These are phyloP conservation scores for Lentinula boryana DNA, from an alignment of 768 basidiomycete species.

Conservation along the genomic window DNA sequence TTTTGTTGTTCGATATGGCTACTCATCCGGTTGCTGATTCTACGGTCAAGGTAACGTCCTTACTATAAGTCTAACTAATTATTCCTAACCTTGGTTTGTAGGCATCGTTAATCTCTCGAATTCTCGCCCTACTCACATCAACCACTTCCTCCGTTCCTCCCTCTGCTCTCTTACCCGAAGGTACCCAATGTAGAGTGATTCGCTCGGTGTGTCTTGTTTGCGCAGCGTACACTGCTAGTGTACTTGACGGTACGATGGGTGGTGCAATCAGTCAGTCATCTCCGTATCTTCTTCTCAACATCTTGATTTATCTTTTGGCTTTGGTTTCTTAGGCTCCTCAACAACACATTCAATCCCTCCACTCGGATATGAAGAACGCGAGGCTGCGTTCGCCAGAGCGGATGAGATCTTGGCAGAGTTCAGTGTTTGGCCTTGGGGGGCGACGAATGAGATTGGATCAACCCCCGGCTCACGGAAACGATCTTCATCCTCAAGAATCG, in stretches of 20 bases:
- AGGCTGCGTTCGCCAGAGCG: conserved; percentile 87
- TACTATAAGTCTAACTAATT: no score
- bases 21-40: conserved; percentile 96
- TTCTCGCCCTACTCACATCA: conserved; percentile 73
- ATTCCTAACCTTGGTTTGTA: background rate
- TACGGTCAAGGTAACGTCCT: conserved; percentile 70
- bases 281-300: background rate
- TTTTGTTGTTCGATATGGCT: conserved; percentile 99
- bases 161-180: conserved; percentile 68
- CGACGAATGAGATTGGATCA: conserved; percentile 16
- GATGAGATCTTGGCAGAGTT: conserved; percentile 95
- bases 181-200: conserved; percentile 71
- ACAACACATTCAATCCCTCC: background rate
- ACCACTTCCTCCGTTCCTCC: conserved; percentile 78
- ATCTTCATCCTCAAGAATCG: conserved; percentile 37
- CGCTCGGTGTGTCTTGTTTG: conserved; percentile 85
- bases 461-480: conserved; percentile 26
- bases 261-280: conserved; percentile 21
- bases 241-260: conserved; percentile 90
- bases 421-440: conserved; percentile 81
- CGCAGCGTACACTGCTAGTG: conserved; percentile 90
- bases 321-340: background rate
- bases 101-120: conserved; percentile 60
- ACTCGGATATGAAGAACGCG: conserved; percentile 87
- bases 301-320: background rate